Conservation (phyloP, 305 asterid species). For the Vinca major region DNA sequence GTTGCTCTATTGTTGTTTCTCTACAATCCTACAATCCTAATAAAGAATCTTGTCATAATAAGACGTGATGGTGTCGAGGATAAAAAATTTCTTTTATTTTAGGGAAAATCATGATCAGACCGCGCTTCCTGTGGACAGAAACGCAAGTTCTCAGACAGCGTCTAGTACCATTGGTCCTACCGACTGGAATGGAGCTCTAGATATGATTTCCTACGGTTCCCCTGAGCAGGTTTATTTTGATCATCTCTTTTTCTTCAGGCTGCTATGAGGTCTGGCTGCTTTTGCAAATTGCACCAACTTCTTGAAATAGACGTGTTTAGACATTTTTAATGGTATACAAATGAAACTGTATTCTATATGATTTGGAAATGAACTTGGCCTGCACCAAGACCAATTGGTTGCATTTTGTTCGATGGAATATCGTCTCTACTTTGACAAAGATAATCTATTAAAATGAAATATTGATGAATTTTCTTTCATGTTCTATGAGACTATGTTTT, state of each 20-base stretch:
- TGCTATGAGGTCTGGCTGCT: no score
- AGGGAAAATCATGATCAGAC: constrained; percentile 68
- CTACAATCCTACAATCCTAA: not conserved
- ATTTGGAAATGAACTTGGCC: no score
- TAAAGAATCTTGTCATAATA: not conserved
- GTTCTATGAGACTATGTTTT: not conserved
- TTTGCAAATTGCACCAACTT: no score
- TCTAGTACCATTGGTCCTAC: constrained; percentile 62
- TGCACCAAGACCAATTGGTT: no score
- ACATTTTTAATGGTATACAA: not conserved
- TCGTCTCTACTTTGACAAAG: no score
- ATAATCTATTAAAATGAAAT: not conserved
- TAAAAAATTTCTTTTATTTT: constrained; percentile 15
- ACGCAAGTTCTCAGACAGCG: constrained; percentile 40
- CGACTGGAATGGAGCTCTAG: constrained; percentile 95
- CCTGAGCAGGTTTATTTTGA: constrained; percentile 73
- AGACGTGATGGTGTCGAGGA: not conserved
- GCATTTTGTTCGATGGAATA: no score
- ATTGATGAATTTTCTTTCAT: not conserved
- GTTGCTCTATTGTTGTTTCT: not conserved
- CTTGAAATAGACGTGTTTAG: no score
- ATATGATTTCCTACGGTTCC: constrained; percentile 66
- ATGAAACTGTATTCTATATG: not conserved
- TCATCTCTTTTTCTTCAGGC: not conserved
- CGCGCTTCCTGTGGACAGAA: constrained; percentile 60